phyloP scores from a whole-genome alignment of 768 basidiomycete genomes.

The Boletus eberwhitei region DNA sequence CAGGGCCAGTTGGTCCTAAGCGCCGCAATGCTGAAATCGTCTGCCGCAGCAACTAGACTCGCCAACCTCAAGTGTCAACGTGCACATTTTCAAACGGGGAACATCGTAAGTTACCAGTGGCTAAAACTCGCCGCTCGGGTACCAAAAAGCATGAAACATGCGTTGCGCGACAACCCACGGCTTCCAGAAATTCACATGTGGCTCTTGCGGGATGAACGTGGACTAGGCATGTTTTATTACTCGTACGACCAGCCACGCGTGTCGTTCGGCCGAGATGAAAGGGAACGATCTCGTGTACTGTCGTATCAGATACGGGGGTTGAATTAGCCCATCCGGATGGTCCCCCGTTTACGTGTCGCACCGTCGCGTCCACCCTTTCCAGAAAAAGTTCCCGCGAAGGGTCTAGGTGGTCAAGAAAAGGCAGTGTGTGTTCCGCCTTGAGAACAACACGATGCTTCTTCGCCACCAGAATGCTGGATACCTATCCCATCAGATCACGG shows the following conservation, averaged over 20 bases:
- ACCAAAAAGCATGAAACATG: constrained; percentile 4
- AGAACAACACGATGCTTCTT: not conserved
- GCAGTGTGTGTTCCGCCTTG: not conserved
- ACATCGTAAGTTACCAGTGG: not conserved
- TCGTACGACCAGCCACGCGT: not conserved
- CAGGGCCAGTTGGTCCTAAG: not conserved
- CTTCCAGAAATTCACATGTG: not conserved
- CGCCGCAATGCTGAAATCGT: not conserved
- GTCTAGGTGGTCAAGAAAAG: constrained; percentile 1
- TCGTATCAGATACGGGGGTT: not conserved
- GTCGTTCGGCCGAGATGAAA: constrained; percentile 6
- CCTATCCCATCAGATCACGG: not conserved
- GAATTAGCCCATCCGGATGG: not conserved
- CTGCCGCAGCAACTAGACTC: not conserved
- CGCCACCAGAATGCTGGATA: not conserved
- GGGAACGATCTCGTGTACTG: not conserved
- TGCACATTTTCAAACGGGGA: not conserved
- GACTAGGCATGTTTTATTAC: constrained; percentile 14
- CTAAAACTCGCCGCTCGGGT: constrained; percentile 4
- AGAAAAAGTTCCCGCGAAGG: not conserved
- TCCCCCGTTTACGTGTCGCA: constrained; percentile 9
- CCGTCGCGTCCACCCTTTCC: not conserved
- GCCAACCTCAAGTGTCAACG: not conserved
- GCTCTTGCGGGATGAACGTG: constrained; percentile 3
- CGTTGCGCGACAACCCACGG: constrained; percentile 1